Evolutionary conservation across 2,329 filamentous ascomycete genomes (phyloP).

Genomic region (Fusarium globosum): DNA sequence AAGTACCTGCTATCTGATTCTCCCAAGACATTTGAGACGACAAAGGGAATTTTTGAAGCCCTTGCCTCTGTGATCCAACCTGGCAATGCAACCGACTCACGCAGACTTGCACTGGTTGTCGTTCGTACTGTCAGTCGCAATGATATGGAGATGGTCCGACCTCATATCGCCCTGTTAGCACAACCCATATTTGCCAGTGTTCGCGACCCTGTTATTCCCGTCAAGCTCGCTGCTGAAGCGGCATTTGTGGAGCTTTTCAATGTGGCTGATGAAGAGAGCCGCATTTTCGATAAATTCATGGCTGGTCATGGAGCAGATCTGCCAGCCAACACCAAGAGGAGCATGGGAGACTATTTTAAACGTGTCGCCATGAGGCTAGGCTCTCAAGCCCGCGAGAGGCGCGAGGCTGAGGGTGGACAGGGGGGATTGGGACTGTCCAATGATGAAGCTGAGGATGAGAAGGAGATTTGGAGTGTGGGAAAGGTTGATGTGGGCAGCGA

Average conservation of each 20-base stretch:
- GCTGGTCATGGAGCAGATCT: conserved; percentile 73
- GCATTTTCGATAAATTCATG: conserved; percentile 93
- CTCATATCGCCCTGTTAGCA: conserved; percentile 83
- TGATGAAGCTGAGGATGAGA: conserved; percentile 94
- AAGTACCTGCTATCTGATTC: conserved; percentile 84
- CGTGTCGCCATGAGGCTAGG: conserved; percentile 86
- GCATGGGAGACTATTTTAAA: conserved; percentile 98
- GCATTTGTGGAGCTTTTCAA: conserved; percentile 92
- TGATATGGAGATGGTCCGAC: conserved; percentile 82
- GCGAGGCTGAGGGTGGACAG: conserved; percentile 89
- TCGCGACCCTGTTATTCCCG: conserved; percentile 89
- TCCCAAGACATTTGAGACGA: conserved; percentile 77
- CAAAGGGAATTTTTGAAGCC: conserved; percentile 82
- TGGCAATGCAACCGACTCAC: conserved; percentile 82
- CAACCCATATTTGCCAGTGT: conserved; percentile 89
- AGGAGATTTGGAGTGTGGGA: conserved; percentile 95
- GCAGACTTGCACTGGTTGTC: conserved; percentile 87
- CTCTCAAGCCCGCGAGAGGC: conserved; percentile 87
- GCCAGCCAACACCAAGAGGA: conserved; percentile 79
- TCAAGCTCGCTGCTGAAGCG: conserved; percentile 94
- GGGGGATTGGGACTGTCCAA: conserved; percentile 87
- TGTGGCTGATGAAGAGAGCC: conserved; percentile 86
- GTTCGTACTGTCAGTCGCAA: conserved; percentile 85
- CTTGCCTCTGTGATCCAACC: conserved; percentile 81
- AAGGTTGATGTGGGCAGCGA: conserved; percentile 72